Evolutionary conservation across 371 early-diverging fungal species (phyloP).

Genomic region (Mortierella sp.): DNA sequence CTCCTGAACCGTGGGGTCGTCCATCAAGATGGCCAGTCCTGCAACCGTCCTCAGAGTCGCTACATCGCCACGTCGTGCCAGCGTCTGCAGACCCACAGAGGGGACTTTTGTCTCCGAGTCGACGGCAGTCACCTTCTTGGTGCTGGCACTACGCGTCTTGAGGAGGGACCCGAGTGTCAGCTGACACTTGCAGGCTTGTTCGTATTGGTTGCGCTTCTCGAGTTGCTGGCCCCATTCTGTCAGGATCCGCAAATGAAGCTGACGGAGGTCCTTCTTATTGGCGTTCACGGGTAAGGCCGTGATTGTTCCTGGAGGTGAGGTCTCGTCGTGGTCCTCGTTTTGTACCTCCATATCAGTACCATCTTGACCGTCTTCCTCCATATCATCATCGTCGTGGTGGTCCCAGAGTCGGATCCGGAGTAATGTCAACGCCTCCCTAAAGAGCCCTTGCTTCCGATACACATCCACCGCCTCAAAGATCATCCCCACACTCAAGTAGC

Average conservation of each 20-base stretch:
- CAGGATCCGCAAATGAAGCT: conserved; percentile 35
- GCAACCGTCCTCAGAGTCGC: conserved; percentile 47
- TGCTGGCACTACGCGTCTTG: not conserved
- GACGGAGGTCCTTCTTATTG: not conserved
- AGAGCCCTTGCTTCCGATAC: conserved; percentile 27
- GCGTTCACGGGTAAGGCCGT: not conserved
- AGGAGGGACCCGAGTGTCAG: conserved; percentile 33
- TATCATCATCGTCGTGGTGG: conserved; percentile 17
- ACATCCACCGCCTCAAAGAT: conserved; percentile 48
- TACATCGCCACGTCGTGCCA: conserved; percentile 39
- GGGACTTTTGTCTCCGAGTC: not conserved
- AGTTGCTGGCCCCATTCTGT: conserved; percentile 49
- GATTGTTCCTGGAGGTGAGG: not conserved
- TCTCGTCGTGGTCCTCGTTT: not conserved
- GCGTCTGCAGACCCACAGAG: conserved; percentile 43
- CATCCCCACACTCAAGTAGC: conserved; percentile 40
- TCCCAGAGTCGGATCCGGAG: conserved; percentile 49
- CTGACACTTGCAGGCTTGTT: conserved; percentile 56
- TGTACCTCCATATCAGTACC: not conserved
- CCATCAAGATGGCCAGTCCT: conserved; percentile 42
- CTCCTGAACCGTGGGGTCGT: conserved; percentile 33
- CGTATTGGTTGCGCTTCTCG: conserved; percentile 30
- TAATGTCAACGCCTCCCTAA: conserved; percentile 50
- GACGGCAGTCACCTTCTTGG: not conserved
- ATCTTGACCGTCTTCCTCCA: not conserved